Percentiles rank a stretch among this genome's conserved stretches.
phyloP scores from a whole-genome alignment of 768 basidiomycete genomes.

The Lentinus brumalis region DNA sequence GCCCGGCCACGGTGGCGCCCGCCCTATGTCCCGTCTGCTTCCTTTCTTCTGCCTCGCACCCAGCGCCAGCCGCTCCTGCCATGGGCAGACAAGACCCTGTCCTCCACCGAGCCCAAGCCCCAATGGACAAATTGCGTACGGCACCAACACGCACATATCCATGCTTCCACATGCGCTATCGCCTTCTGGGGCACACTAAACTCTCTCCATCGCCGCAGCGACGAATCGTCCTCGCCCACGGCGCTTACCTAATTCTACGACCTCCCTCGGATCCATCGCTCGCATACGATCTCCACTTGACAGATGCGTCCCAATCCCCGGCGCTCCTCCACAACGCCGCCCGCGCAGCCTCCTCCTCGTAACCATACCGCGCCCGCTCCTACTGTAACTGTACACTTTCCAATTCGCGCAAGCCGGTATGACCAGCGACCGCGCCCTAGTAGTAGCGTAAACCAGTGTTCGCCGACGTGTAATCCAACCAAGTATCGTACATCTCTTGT shows the following conservation, averaged over 20 bases:
- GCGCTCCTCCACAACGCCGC: not conserved
- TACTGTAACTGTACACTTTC: not conserved
- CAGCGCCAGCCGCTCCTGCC: not conserved
- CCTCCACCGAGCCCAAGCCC: not conserved
- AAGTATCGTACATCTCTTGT: not conserved
- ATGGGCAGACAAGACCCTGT: not conserved
- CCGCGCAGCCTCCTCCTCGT: no score
- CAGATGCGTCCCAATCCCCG: not conserved
- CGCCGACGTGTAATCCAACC: not conserved
- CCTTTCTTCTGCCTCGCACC: not conserved
- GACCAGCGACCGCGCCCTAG: not conserved
- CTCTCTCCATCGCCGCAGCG: constrained; percentile 15
- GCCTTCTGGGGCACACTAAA: constrained; percentile 5
- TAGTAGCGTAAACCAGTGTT: not conserved
- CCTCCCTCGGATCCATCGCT: constrained; percentile 23
- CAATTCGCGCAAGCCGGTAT: not conserved
- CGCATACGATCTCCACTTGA: constrained; percentile 15
- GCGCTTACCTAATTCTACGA: constrained; percentile 29
- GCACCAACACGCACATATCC: not conserved
- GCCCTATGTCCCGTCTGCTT: not conserved
- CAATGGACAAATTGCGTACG: not conserved
- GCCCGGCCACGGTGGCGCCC: not conserved
- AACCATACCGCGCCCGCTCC: not conserved
- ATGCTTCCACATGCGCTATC: constrained; percentile 2
- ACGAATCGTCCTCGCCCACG: constrained; percentile 8